Evolutionary conservation across 257 asterid species (phyloP).

Genomic region (Linderniella brevidens): DNA sequence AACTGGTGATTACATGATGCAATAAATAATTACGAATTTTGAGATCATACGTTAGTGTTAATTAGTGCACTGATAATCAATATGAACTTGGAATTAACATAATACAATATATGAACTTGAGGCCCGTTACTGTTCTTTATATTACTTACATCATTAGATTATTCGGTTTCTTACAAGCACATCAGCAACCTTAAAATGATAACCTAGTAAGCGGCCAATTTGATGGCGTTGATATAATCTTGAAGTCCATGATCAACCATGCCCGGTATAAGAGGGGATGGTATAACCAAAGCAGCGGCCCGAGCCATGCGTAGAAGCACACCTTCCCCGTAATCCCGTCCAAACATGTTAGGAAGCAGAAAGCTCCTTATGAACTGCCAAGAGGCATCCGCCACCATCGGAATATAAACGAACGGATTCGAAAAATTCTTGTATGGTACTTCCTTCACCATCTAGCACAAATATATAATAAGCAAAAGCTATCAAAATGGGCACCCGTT

Average conservation of each 20-base stretch:
- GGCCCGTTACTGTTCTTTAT: too few relatives aligned
- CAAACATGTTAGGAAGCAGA: conserved; percentile 20
- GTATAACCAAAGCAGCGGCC: conserved; percentile 15
- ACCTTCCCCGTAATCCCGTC: conserved; percentile 49
- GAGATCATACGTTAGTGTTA: too few relatives aligned
- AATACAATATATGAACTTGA: too few relatives aligned
- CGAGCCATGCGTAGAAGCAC: conserved; percentile 31
- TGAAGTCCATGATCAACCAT: conserved; percentile 30
- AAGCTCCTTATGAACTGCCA: conserved; percentile 82
- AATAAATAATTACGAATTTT: too few relatives aligned
- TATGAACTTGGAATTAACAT: too few relatives aligned
- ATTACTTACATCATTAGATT: too few relatives aligned
- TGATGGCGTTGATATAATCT: conserved; percentile 32
- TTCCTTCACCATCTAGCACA: conserved; percentile 45
- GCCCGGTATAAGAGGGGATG: conserved; percentile 14
- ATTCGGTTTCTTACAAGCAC: too few relatives aligned
- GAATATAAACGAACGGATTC: conserved; percentile 39
- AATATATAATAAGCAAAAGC: background rate
- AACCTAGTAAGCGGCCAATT: conserved; percentile 21
- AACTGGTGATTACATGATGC: too few relatives aligned
- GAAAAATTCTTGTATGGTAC: conserved; percentile 79
- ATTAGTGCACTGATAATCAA: too few relatives aligned
- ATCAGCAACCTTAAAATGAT: background rate
- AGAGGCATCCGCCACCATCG: conserved; percentile 37
- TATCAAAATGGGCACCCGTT: too few relatives aligned